A percentile compares a stretch with the other conserved stretches of the same genome.
Conservation (phyloP, 371 early-diverging fungal genomes). For the Mucor piriformis region DNA sequence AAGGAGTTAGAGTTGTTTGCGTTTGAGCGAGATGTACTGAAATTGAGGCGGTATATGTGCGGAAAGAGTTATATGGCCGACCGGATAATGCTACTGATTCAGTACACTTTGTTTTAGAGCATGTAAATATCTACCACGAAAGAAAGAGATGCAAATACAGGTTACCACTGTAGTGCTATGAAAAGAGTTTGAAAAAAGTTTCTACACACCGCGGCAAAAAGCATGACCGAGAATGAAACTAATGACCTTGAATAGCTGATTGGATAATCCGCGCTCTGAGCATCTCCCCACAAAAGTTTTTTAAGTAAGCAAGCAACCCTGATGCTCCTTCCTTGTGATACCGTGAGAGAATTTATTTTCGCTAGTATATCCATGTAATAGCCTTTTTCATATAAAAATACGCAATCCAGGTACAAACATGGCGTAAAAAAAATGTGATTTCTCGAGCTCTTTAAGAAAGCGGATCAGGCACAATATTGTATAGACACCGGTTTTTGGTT, state of each 20-base stretch:
- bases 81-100: no score
- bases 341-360: not conserved
- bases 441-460: no score
- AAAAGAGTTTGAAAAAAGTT: not conserved
- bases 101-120: no score
- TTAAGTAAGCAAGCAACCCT: not conserved
- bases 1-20: not conserved
- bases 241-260: not conserved
- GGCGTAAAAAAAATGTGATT: no score
- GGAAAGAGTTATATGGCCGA: not conserved
- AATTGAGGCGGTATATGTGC: not conserved
- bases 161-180: no score
- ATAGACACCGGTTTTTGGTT: no score
- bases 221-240: not conserved
- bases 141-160: not conserved
- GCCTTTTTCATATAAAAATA: no score
- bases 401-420: no score
- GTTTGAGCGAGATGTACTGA: not conserved
- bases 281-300: not conserved
- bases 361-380: no score
- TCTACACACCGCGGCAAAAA: constrained; percentile 1
- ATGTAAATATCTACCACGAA: no score
- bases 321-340: not conserved
- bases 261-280: not conserved
- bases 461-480: no score